These are phyloP conservation scores for Exophiala phaeomuriformis DNA, from an alignment of 2,329 filamentous ascomycete species.

Conservation along the genomic window DNA sequence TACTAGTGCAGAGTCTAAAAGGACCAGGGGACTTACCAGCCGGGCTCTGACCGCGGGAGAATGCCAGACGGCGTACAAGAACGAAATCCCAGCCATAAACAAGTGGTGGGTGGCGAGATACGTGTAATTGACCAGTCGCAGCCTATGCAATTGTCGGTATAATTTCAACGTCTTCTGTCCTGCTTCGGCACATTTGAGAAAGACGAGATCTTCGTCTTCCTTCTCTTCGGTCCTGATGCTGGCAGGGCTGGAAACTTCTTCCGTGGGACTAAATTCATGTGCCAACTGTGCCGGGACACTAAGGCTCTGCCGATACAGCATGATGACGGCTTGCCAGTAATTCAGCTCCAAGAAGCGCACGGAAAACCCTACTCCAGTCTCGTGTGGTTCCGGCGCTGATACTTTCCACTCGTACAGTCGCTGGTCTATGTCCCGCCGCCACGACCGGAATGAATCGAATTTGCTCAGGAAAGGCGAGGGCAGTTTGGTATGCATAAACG, in stretches of 20 bases:
- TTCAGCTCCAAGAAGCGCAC: conserved; percentile 88
- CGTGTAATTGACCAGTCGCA: conserved; percentile 88
- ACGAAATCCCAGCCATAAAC: conserved; percentile 95
- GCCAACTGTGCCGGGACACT: conserved; percentile 79
- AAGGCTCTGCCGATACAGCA: conserved; percentile 87
- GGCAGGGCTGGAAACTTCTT: conserved; percentile 52
- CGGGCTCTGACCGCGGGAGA: conserved; percentile 79
- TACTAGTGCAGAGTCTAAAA: background rate
- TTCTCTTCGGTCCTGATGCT: conserved; percentile 40
- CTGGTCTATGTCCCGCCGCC: conserved; percentile 80
- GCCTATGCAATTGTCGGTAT: conserved; percentile 80
- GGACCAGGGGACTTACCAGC: conserved; percentile 53
- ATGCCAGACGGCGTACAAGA: conserved; percentile 96
- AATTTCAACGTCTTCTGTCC: conserved; percentile 86
- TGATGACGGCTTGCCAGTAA: conserved; percentile 95
- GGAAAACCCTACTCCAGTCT: conserved; percentile 83
- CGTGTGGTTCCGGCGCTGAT: conserved; percentile 64
- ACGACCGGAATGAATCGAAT: conserved; percentile 79
- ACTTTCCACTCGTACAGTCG: conserved; percentile 81
- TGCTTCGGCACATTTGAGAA: conserved; percentile 89
- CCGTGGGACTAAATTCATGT: conserved; percentile 59
- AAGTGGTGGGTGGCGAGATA: conserved; percentile 92
- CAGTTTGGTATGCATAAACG: conserved; percentile 69
- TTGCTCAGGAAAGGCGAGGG: conserved; percentile 77
- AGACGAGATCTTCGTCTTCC: conserved; percentile 82